phyloP scores from a whole-genome alignment of 257 asterid genomes.

The Anisodus tanguticus region DNA sequence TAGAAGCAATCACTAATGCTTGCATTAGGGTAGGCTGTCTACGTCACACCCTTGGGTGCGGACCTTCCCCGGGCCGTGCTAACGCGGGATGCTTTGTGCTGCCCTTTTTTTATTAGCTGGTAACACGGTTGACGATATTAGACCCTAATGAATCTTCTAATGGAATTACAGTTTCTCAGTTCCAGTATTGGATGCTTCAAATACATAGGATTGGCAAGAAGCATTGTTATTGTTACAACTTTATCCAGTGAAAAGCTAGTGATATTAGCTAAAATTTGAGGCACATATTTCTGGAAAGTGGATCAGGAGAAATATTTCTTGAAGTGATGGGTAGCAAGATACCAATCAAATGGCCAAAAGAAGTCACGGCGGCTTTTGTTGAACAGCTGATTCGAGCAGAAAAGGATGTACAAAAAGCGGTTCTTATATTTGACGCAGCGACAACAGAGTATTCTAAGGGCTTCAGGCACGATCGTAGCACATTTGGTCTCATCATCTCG shows the following conservation, averaged over 20 bases:
- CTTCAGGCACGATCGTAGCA: constrained; percentile 63
- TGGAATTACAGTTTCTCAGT: not conserved
- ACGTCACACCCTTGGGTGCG: too few relatives aligned
- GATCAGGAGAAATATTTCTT: not conserved
- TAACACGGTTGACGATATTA: not conserved
- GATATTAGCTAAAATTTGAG: constrained; percentile 22
- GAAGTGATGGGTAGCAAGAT: constrained; percentile 52
- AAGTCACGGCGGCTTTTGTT: constrained; percentile 73
- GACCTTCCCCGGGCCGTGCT: too few relatives aligned
- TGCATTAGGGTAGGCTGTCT: too few relatives aligned
- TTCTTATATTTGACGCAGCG: constrained; percentile 83
- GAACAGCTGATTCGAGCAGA: constrained; percentile 70
- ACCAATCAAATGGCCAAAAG: constrained; percentile 74
- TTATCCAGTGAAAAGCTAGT: not conserved
- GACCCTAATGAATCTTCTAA: not conserved
- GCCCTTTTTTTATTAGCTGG: not conserved
- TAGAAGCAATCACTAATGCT: too few relatives aligned
- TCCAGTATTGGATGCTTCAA: constrained; percentile 18
- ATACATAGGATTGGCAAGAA: not conserved
- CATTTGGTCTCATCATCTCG: constrained; percentile 63
- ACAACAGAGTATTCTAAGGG: constrained; percentile 83
- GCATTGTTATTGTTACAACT: not conserved
- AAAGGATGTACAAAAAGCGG: constrained; percentile 74
- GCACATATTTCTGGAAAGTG: not conserved
- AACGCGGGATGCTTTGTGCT: too few relatives aligned